Evolutionary conservation across 306 rosid genomes (phyloP), one percentile per base, ranked within the genome.

Genomic region (Astragalus membranaceus): DNA sequence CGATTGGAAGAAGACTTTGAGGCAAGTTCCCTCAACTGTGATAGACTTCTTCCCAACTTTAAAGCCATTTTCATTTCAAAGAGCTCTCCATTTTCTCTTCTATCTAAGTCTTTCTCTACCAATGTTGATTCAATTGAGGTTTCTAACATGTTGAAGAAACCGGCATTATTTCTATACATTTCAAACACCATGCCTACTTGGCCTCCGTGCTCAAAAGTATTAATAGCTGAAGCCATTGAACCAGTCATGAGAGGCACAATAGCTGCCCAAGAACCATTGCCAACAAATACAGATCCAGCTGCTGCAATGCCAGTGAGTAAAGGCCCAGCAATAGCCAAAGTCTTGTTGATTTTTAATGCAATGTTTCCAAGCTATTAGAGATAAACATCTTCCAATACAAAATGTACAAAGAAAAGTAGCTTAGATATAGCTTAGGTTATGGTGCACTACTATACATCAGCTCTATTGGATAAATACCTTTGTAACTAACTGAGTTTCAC

Each of bases 161-260:
- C 96, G 0, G 64, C 90, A 14, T 81, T 77, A 60, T 59, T 37
- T 52, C 92, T 82, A 7, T 88, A 90, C 90, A 90, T 79, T 78
- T 90, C 95, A 13, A 88, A 56, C 74, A 90, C 83, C 96, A 81
- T 88, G 1, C 96, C 96, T 2, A 90, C 79, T 78, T 90, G 96
- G 1, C 76, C 88, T 14, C 87, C 95, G 41, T 90, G 96, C 53
- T 81, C 85, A 2, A 88, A 84, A 6, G 86, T 67, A 68, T 84
- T 90, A 7, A 84, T 52, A 0, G 65, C 86, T 0, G 76, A 66
- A 7, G 81, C 93, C 74, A 88, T 49, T 1, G 94, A 79, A 1
- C 92, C 96, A 0, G 91, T 88, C 66, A 77, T 32, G 5, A 83
- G 83, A 0, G 94, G 88, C 7, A 72, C 89, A 0, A 75, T 6